These are phyloP conservation scores for Huntiella moniliformis DNA, from an alignment of 2,329 filamentous ascomycete genomes.

Conservation along the genomic window DNA sequence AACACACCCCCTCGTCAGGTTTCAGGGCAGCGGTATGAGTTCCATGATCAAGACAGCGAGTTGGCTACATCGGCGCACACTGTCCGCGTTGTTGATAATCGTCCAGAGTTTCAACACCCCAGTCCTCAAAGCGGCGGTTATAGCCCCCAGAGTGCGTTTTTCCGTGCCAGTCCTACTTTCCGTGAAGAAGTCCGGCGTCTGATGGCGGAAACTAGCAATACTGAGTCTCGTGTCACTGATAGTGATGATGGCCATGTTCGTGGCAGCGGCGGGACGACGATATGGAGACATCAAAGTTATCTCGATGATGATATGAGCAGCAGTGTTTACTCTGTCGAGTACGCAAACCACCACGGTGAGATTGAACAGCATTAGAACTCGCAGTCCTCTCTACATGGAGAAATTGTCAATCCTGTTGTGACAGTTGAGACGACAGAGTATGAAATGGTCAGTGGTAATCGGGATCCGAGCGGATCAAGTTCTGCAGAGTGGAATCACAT, in stretches of 20 bases:
- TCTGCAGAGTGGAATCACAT: conserved; percentile 11
- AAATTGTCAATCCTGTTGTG: background rate
- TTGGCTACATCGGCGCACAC: conserved; percentile 9
- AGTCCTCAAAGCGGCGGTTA: conserved; percentile 8
- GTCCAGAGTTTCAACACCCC: conserved; percentile 8
- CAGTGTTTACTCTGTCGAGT: conserved; percentile 8
- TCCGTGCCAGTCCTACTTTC: conserved; percentile 9
- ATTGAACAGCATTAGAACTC: background rate
- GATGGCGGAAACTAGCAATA: conserved; percentile 5
- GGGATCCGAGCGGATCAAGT: conserved; percentile 4
- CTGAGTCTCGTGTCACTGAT: no score
- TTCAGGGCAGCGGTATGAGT: conserved; percentile 3
- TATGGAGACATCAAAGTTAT: conserved; percentile 5
- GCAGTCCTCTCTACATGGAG: background rate
- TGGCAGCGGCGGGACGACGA: background rate
- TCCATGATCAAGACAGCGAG: conserved; percentile 4
- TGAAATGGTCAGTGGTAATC: background rate
- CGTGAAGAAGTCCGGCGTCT: conserved; percentile 7
- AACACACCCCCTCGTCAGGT: conserved; percentile 5
- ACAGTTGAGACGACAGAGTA: background rate
- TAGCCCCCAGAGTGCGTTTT: conserved; percentile 9
- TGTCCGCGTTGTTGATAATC: conserved; percentile 9
- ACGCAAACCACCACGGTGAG: background rate
- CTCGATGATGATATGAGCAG: conserved; percentile 1
- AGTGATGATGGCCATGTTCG: background rate